Conservation (phyloP, 345 rosid genomes). For the Adansonia digitata region DNA sequence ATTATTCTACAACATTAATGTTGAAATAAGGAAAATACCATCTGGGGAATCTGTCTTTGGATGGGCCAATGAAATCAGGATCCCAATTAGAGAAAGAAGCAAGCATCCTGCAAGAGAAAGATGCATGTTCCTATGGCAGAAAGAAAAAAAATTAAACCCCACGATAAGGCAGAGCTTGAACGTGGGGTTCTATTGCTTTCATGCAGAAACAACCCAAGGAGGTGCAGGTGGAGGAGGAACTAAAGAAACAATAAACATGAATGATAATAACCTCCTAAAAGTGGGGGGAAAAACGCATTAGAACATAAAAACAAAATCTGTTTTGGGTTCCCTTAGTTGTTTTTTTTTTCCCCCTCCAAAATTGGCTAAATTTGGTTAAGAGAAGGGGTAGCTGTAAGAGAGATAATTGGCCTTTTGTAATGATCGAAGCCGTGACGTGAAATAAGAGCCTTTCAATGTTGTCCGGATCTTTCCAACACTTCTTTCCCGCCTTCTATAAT, state of each 20-base stretch:
- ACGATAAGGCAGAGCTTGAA: not conserved
- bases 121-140: slow-evolving; percentile 11
- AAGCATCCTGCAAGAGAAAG: slow-evolving; percentile 18
- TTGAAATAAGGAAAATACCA: slow-evolving; percentile 28
- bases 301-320: slow-evolving; percentile 8
- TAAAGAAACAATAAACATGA: slow-evolving; percentile 15
- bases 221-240: slow-evolving; percentile 10
- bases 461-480: slow-evolving; percentile 15
- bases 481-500: slow-evolving; percentile 5
- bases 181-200: not conserved
- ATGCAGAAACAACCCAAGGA: slow-evolving; percentile 29
- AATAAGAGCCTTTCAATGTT: slow-evolving; percentile 19
- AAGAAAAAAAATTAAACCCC: no score
- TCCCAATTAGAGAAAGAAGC: slow-evolving; percentile 29
- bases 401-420: not conserved
- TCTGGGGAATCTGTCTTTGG: slow-evolving; percentile 58
- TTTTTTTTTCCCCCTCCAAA: not conserved
- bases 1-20: not conserved
- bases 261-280: slow-evolving; percentile 7
- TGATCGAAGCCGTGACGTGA: slow-evolving; percentile 34
- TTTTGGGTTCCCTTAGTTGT: slow-evolving; percentile 3
- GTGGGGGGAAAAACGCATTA: not conserved
- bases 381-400: slow-evolving; percentile 23
- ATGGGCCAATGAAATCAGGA: slow-evolving; percentile 29
- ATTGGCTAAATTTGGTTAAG: slow-evolving; percentile 29